A percentile compares a stretch with the other conserved stretches of the same genome.
phyloP scores from a whole-genome alignment of 202 grass and related monocot species.

The Setaria viridis region DNA sequence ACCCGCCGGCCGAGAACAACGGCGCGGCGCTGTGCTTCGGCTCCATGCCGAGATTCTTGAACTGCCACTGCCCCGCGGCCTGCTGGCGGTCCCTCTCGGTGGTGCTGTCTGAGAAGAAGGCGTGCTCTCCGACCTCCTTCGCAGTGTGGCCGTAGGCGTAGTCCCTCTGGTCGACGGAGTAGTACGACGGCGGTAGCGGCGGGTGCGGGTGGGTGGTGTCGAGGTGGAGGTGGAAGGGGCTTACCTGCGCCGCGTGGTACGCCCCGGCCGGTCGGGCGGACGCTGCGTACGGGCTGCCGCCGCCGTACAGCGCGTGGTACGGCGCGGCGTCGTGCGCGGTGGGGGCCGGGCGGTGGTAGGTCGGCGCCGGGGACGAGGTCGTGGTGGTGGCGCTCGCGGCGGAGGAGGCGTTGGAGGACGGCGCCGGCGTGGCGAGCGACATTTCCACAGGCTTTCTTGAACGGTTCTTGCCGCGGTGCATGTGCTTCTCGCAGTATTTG shows the following conservation, averaged over 20 bases:
- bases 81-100: slow-evolving; percentile 57
- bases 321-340: slow-evolving; percentile 21
- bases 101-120: slow-evolving; percentile 70
- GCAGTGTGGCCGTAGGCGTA: slow-evolving; percentile 66
- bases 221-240: slow-evolving; percentile 65
- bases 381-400: slow-evolving; percentile 41
- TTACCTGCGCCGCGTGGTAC: slow-evolving; percentile 52
- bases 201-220: slow-evolving; percentile 66
- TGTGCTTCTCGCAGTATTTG: slow-evolving; percentile 99
- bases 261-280: background rate
- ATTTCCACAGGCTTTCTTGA: slow-evolving; percentile 99
- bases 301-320: slow-evolving; percentile 47
- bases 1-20: slow-evolving; percentile 31
- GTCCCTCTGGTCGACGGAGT: slow-evolving; percentile 54
- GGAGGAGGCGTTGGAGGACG: slow-evolving; percentile 41
- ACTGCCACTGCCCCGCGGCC: slow-evolving; percentile 72
- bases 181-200: slow-evolving; percentile 42
- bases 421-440: slow-evolving; percentile 70
- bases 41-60: slow-evolving; percentile 73
- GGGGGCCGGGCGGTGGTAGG: slow-evolving; percentile 29
- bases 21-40: slow-evolving; percentile 16
- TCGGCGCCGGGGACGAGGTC: slow-evolving; percentile 41
- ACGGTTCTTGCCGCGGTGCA: slow-evolving; percentile 99
- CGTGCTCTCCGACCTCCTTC: slow-evolving; percentile 76
- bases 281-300: slow-evolving; percentile 38